Evolutionary conservation across 306 rosid genomes (phyloP), one percentile per base, ranked within the genome.

Genomic region (Begonia peltatifolia): DNA sequence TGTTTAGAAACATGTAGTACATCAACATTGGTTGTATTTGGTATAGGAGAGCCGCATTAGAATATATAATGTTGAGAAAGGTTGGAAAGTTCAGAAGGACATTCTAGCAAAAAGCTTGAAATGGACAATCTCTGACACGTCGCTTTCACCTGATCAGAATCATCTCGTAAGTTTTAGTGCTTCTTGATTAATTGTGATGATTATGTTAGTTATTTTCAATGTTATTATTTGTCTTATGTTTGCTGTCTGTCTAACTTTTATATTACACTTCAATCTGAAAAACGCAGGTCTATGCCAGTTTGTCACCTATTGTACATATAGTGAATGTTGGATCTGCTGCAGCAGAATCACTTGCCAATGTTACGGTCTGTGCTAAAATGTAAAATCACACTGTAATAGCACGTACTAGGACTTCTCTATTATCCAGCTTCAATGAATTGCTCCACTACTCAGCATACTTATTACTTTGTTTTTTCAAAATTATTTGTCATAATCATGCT

Each of bases 51-150:
- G 87, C 66, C 77, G 76, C 57, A 76, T 87, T 41, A 78, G 72
- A 65, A 63, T 87, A 63, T 87, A 83, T 68, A 82, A 87, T 68
- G 96, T 83, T 66, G 84, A 83, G 9, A 70, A 52, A 61, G 84
- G 69, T 56, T 87, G 96, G 96, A 80, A 80, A 76, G 67, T 83
- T 56, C 74, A 58, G 76, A 87, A 87, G 74, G 72, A 80, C 72
- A 80, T 87, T 65, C 79, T 72, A 48, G 89, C 87, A 15, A 74
- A 69, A 76, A 76, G 72, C 67, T 64, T 87, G 75, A 70, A 81
- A 30, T 87, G 96, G 96, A 83, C 96, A 47, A 77, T 87, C 57
- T 83, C 94, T n/a, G 96, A 87, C 66, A 78, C 94, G 12, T 80
- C 93, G 67, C 84, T 87, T 60, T 87, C 94, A 54, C 83, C 89